These are phyloP conservation scores for Neurospora sp. DNA, from an alignment of 495 filamentous ascomycete species.

Conservation along the genomic window DNA sequence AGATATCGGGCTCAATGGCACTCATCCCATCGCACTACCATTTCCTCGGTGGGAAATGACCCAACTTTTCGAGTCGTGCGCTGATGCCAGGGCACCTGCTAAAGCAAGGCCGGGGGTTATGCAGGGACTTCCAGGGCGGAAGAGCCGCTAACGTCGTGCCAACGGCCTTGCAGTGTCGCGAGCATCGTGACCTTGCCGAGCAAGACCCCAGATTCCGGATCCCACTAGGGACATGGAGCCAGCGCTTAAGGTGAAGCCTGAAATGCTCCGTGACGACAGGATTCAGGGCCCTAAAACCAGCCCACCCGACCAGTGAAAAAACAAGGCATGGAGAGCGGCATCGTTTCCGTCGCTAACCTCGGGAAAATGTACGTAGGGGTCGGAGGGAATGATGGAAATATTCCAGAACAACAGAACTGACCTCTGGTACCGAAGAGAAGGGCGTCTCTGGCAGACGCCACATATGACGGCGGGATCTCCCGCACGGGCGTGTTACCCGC, in stretches of 20 bases:
- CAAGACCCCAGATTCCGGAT: background rate
- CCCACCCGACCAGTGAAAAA: constrained; percentile 2
- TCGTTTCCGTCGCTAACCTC: background rate
- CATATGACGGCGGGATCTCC: constrained; percentile 8
- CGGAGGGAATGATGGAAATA: background rate
- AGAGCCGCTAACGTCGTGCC: background rate
- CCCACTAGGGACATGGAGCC: background rate
- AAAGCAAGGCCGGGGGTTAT: background rate
- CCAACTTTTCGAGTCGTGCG: background rate
- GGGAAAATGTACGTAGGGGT: background rate
- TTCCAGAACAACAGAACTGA: constrained; percentile 2
- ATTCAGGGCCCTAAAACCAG: constrained; percentile 2
- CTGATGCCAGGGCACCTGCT: background rate
- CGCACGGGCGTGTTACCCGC: constrained; percentile 9
- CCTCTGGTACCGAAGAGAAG: constrained; percentile 8
- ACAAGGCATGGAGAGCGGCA: background rate
- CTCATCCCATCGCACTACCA: background rate
- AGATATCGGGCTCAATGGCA: background rate
- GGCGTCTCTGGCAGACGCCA: background rate
- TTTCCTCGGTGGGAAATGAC: background rate
- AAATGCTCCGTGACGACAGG: background rate
- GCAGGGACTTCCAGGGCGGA: background rate
- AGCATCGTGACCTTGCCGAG: background rate
- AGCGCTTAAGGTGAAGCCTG: background rate
- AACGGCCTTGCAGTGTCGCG: background rate